phyloP scores from a whole-genome alignment of 352 stramenopile species.

The Globisporangium recalcitrans region DNA sequence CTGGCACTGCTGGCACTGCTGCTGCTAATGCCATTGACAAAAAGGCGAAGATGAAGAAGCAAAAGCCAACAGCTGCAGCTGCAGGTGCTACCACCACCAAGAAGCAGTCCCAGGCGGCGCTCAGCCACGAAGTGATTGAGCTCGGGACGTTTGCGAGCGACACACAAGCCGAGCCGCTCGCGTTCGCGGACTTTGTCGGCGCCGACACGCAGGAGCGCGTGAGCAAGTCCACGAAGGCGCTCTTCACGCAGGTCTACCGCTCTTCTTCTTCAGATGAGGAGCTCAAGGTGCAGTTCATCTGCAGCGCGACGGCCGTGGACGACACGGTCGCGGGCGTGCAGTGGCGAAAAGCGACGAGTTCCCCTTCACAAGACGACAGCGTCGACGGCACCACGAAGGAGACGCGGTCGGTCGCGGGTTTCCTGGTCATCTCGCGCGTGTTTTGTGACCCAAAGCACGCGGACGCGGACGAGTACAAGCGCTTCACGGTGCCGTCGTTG shows the following conservation, averaged over 20 bases:
- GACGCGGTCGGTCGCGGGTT: constrained; percentile 24
- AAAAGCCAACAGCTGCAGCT: neutral
- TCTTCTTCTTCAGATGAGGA: constrained; percentile 10
- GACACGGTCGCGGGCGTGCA: constrained; percentile 41
- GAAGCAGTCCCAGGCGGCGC: neutral
- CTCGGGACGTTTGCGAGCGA: constrained; percentile 37
- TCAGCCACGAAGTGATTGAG: constrained; percentile 31
- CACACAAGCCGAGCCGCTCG: constrained; percentile 18
- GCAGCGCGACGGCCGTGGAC: constrained; percentile 37
- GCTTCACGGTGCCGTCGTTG: constrained; percentile 47
- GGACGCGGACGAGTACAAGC: constrained; percentile 37
- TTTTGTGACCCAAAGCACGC: constrained; percentile 64
- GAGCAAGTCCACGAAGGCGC: constrained; percentile 26
- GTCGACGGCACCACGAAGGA: neutral
- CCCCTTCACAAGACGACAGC: neutral
- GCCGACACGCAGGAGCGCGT: constrained; percentile 43
- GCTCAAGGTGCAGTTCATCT: constrained; percentile 71
- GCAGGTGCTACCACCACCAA: neutral
- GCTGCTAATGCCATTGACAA: neutral
- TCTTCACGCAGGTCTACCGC: constrained; percentile 66
- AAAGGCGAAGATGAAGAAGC: constrained; percentile 5
- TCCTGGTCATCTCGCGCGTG: constrained; percentile 56
- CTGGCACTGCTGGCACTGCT: constrained; percentile 2
- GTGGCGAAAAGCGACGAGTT: constrained; percentile 21
- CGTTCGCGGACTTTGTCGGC: constrained; percentile 44